phyloP scores from a whole-genome alignment of 2,329 filamentous ascomycete species.

The Colletotrichum gigasporum region DNA sequence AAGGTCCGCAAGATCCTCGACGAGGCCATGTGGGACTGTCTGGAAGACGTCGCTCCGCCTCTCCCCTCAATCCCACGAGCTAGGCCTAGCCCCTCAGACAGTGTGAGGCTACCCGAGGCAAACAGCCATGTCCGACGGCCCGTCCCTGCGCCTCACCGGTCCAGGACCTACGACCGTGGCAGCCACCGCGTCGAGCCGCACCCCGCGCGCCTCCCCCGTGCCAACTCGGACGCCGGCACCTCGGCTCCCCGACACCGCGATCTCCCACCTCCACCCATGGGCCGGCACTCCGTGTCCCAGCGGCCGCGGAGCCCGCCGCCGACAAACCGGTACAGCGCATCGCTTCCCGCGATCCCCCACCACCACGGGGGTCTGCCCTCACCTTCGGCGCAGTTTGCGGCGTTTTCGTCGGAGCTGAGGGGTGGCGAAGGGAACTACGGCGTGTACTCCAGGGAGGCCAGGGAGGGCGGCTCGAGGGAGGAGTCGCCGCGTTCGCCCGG shows the following conservation, averaged over 20 bases:
- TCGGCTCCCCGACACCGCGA: slow-evolving; percentile 4
- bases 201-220: not conserved
- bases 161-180: slow-evolving; percentile 15
- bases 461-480: not conserved
- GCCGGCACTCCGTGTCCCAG: slow-evolving; percentile 1
- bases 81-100: not conserved
- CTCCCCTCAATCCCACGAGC: slow-evolving; percentile 1
- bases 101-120: not conserved
- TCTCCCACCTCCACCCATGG: slow-evolving; percentile 14
- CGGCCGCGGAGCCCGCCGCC: slow-evolving; percentile 18
- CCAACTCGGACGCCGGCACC: slow-evolving; percentile 16
- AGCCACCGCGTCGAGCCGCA: not conserved
- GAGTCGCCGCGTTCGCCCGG: slow-evolving; percentile 17
- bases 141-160: not conserved
- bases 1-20: slow-evolving; percentile 69
- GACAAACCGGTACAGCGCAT: slow-evolving; percentile 16
- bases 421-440: slow-evolving; percentile 8
- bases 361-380: not conserved
- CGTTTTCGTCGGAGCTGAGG: not conserved
- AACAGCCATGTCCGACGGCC: slow-evolving; percentile 5
- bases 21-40: slow-evolving; percentile 62
- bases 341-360: slow-evolving; percentile 14
- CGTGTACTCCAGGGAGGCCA: not conserved
- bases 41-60: slow-evolving; percentile 26
- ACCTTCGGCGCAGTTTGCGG: not conserved